Base-by-base conservation (phyloP, 1,139 yeast species). In the Pichia inconspicua region DNA sequence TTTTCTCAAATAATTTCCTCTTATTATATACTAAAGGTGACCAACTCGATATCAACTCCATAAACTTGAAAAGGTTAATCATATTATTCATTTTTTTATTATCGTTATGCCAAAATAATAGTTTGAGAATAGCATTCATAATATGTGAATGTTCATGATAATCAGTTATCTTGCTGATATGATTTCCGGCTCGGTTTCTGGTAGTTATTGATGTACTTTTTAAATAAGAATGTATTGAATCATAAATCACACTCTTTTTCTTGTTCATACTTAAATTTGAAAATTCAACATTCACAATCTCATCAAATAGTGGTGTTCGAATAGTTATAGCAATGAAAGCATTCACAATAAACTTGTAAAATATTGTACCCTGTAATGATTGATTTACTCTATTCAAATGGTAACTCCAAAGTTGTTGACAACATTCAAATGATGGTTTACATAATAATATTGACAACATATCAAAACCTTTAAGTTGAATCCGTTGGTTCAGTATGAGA, bases 111-210 rank as follows among this genome's bases (percentile, higher is more conserved):
- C 40, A 11, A 31, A 44, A 48, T 34, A 50, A 25, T 43, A 27
- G 32, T 8, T 14, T 25, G 6, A 50, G 19, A 4, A 42, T 42
- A 10, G 17, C 8, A 15, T 43, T 45, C 47, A 48, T 43, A n/a
- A 50, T 45, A 40, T 43, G 38, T 15, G 51, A 41, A 48, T 50
- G 49, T 36, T 50, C 53, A 14, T 28, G 34, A 19, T 41, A 41
- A n/a, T 41, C 27, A 22, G 48, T 50, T 19, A 41, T 38, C 41
- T 45, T 40, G 6, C 43, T 37, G 28, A 49, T 44, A 34, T 42
- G 47, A 43, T 45, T 48, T 43, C 52, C 52, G 45, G 47, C 50
- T 30, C 41, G 45, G 32, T 45, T 45, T 25, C 48, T 49, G 31
- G 48, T 25, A 15, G 32, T 34, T 25, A 41, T 32, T 15, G 41